Evolutionary conservation across 192 early-diverging fungal species (phyloP).

Genomic region (Nowakowskiella sp.): DNA sequence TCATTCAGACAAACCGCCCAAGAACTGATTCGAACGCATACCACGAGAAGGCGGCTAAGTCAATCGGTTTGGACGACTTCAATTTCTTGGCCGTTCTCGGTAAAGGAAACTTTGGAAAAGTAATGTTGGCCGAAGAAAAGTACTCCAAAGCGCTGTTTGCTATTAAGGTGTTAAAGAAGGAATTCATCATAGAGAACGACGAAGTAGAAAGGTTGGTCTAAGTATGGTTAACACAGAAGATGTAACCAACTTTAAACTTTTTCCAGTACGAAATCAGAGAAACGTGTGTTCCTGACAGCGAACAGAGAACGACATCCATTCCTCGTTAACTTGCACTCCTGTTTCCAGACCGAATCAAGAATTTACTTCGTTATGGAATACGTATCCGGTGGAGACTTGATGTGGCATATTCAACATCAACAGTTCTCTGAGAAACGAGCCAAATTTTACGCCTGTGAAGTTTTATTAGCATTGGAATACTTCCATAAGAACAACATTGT

Average conservation of each 20-base stretch:
- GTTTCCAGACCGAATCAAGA: conserved; percentile 89
- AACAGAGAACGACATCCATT: conserved; percentile 90
- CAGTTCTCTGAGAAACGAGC: conserved; percentile 84
- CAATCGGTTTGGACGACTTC: conserved; percentile 86
- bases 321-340: conserved; percentile 91
- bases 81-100: conserved; percentile 90
- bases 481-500: conserved; percentile 92
- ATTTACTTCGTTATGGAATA: conserved; percentile 99
- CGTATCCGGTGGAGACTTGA: conserved; percentile 92
- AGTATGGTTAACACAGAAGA: neutral
- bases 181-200: conserved; percentile 97
- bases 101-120: conserved; percentile 98
- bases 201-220: conserved; percentile 72
- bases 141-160: conserved; percentile 73
- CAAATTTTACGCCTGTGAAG: conserved; percentile 95
- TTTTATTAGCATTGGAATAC: conserved; percentile 88
- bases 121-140: conserved; percentile 93
- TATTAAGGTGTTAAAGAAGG: conserved; percentile 97
- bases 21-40: neutral
- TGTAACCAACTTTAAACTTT: neutral
- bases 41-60: conserved; percentile 17
- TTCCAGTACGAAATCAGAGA: conserved; percentile 75
- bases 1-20: neutral
- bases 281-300: conserved; percentile 86
- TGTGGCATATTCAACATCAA: conserved; percentile 96